A percentile compares a stretch with the other conserved stretches of the same genome.
These are phyloP conservation scores for Bifiguratus adelaidae DNA, from an alignment of 192 early-diverging fungal genomes.

Conservation along the genomic window DNA sequence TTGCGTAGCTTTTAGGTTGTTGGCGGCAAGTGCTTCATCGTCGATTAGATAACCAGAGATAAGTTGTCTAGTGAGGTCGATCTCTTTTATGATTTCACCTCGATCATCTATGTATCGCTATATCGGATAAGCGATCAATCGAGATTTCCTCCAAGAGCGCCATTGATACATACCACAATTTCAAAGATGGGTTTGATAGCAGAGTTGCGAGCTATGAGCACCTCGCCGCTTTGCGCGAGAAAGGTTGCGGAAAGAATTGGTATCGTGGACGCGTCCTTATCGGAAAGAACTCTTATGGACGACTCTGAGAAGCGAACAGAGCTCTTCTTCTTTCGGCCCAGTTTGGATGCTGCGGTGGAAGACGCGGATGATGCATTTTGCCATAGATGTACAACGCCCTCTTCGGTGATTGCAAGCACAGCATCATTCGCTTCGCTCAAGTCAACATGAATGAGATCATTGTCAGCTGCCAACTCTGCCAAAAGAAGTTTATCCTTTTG, in stretches of 20 bases:
- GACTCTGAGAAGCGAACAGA: conserved; percentile 29
- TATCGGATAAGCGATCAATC: conserved; percentile 14
- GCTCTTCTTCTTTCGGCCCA: conserved; percentile 33
- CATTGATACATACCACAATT: conserved; percentile 28
- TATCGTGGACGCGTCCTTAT: conserved; percentile 17
- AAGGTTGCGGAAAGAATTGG: conserved; percentile 35
- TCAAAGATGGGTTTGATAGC: conserved; percentile 42
- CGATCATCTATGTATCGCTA: conserved; percentile 2
- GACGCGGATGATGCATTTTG: conserved; percentile 25
- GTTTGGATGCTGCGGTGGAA: conserved; percentile 11
- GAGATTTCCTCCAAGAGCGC: conserved; percentile 15
- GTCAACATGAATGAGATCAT: conserved; percentile 28
- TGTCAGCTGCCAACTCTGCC: conserved; percentile 34
- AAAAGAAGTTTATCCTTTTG: conserved; percentile 25
- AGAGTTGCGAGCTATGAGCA: conserved; percentile 36
- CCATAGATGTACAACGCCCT: conserved; percentile 38
- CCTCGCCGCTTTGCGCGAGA: conserved; percentile 12
- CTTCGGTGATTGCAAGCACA: conserved; percentile 38
- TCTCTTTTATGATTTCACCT: conserved; percentile 6
- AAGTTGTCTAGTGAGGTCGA: conserved; percentile 13
- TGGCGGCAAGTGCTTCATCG: conserved; percentile 10
- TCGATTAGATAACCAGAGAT: conserved; percentile 32
- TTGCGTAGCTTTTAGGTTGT: conserved; percentile 31
- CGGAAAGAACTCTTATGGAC: conserved; percentile 29
- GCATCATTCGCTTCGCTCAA: conserved; percentile 26